These are phyloP conservation scores for Wallacemonas collosoma DNA, from an alignment of 208 protist species.

Conservation along the genomic window DNA sequence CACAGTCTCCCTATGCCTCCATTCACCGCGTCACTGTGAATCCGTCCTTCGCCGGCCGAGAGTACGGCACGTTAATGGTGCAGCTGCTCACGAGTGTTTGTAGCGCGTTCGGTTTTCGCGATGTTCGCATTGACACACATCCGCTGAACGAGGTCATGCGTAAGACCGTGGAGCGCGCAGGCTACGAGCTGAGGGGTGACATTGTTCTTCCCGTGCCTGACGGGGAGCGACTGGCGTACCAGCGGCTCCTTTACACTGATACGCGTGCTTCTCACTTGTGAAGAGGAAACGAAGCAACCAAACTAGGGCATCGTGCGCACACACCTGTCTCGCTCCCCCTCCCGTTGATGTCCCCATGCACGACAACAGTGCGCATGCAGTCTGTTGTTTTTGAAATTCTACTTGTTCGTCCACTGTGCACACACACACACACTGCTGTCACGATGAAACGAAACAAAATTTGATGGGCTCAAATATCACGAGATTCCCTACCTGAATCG, in stretches of 20 bases:
- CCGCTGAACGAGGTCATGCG: slow-evolving; percentile 8
- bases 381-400: no score
- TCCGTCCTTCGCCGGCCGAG: slow-evolving; percentile 2
- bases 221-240: slow-evolving; percentile 9
- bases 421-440: no score
- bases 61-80: slow-evolving; percentile 1
- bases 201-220: slow-evolving; percentile 13
- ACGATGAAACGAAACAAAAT: no score
- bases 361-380: no score
- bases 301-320: no score
- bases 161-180: slow-evolving; percentile 7
- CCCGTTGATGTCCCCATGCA: no score
- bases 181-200: slow-evolving; percentile 1
- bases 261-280: slow-evolving; percentile 17
- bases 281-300: no score
- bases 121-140: slow-evolving; percentile 14
- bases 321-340: no score
- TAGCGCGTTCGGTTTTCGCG: neutral
- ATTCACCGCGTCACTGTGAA: slow-evolving; percentile 16
- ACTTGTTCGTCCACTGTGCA: no score
- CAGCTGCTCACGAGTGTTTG: slow-evolving; percentile 9
- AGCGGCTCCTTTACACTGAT: neutral
- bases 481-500: no score
- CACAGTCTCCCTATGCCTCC: neutral
- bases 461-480: no score